Evolutionary conservation across 1,139 yeast genomes (phyloP).

Genomic region (Geotrichum reessii): DNA sequence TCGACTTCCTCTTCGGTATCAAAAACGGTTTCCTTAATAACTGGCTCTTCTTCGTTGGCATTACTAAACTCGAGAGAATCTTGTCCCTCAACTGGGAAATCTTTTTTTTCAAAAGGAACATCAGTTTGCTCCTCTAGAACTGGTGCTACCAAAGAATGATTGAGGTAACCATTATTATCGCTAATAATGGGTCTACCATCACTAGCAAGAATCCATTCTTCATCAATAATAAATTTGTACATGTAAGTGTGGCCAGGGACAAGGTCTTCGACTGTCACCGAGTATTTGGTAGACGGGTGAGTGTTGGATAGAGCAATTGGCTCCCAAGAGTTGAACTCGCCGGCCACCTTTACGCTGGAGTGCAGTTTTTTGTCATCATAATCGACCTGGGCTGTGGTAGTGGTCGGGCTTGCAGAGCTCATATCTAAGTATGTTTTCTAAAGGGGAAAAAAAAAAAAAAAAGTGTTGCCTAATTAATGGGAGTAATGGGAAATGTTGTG

Average conservation of each 20-base stretch:
- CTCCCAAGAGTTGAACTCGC: conserved; percentile 37
- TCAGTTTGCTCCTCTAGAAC: neutral
- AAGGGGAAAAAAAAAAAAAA: too few relatives aligned
- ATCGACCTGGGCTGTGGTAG: neutral
- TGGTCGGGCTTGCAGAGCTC: neutral
- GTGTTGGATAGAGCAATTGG: conserved; percentile 18
- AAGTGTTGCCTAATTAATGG: too few relatives aligned
- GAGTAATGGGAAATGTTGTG: too few relatives aligned
- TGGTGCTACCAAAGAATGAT: conserved; percentile 11
- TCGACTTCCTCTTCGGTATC: neutral
- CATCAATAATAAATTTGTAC: conserved; percentile 38
- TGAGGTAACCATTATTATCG: conserved; percentile 11
- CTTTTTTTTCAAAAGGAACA: too few relatives aligned
- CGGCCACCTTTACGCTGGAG: conserved; percentile 33
- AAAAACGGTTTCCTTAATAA: neutral
- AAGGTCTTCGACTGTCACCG: conserved; percentile 21
- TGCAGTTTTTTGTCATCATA: conserved; percentile 28
- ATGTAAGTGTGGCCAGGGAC: conserved; percentile 29
- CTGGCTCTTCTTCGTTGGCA: neutral
- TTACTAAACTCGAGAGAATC: neutral
- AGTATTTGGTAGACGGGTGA: conserved; percentile 13
- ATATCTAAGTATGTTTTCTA: too few relatives aligned
- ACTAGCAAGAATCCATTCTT: conserved; percentile 32
- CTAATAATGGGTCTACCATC: conserved; percentile 22
- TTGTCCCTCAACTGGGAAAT: too few relatives aligned